A percentile compares a stretch with the other conserved stretches of the same genome.
phyloP scores from a whole-genome alignment of 345 rosid genomes.

The Citrus unshiu region DNA sequence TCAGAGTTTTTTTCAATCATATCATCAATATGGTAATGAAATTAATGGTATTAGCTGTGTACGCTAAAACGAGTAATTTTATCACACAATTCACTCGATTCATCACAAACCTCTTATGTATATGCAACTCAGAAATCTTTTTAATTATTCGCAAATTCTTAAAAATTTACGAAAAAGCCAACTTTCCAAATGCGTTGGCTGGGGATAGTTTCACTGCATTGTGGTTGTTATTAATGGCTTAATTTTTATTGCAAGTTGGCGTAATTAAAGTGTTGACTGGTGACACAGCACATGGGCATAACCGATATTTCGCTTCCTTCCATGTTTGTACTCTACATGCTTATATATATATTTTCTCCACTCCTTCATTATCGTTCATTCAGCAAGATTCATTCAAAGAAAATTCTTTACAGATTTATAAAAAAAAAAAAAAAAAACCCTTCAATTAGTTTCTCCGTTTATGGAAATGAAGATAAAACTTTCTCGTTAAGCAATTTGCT shows the following conservation, averaged over 20 bases:
- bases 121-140: too few species aligned
- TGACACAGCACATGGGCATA: background rate
- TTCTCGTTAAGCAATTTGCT: too few species aligned
- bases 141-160: too few species aligned
- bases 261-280: background rate
- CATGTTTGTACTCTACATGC: background rate
- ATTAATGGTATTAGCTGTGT: background rate
- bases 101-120: too few species aligned
- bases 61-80: background rate
- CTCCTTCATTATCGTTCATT: background rate
- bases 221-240: background rate
- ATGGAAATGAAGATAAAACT: background rate
- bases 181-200: background rate
- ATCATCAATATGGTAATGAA: background rate
- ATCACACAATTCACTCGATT: too few species aligned
- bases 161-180: background rate
- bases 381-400: background rate
- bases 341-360: background rate
- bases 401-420: too few species aligned
- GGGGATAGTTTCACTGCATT: background rate
- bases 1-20: background rate
- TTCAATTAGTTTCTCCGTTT: background rate
- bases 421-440: background rate
- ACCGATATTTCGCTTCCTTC: background rate
- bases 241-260: background rate